Conservation (phyloP, 2,329 filamentous ascomycete species). For the Stylonectria norvegica region DNA sequence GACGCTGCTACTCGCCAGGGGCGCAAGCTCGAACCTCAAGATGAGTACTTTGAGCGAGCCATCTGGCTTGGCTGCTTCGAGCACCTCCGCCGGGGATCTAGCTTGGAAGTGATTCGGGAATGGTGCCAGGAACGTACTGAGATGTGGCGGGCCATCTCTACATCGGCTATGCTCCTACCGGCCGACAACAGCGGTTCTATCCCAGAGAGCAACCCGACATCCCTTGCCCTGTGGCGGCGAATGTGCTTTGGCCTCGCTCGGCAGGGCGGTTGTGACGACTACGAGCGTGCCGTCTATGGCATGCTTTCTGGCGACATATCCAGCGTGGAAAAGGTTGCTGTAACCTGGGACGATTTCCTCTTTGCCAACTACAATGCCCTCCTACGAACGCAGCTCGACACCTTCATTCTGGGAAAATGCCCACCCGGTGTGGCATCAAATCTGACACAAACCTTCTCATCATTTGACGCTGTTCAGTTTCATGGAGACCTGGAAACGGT, state of each 20-base stretch:
- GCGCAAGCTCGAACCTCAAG: constrained; percentile 72
- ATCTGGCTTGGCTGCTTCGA: constrained; percentile 96
- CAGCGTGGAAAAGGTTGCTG: constrained; percentile 73
- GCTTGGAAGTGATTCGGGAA: constrained; percentile 68
- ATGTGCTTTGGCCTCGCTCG: constrained; percentile 72
- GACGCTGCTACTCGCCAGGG: constrained; percentile 81
- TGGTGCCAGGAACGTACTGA: constrained; percentile 87
- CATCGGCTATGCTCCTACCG: constrained; percentile 68
- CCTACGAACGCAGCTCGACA: constrained; percentile 74
- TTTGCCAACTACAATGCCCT: constrained; percentile 88
- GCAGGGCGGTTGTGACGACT: constrained; percentile 66
- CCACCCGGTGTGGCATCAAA: constrained; percentile 50
- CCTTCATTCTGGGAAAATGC: constrained; percentile 58
- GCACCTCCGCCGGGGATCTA: constrained; percentile 80
- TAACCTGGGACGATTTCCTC: constrained; percentile 80
- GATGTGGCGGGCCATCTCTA: constrained; percentile 80
- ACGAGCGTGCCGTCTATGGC: constrained; percentile 87
- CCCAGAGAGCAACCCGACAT: constrained; percentile 36
- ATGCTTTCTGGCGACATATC: constrained; percentile 80
- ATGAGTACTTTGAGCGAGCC: constrained; percentile 83
- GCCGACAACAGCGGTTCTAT: constrained; percentile 42
- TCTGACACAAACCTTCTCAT: constrained; percentile 56
- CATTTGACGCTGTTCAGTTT: constrained; percentile 63
- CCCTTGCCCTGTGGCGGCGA: constrained; percentile 67
- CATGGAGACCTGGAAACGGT: constrained; percentile 54